Conservation (phyloP, 2,329 filamentous ascomycete genomes). For the Emericellopsis atlantica region DNA sequence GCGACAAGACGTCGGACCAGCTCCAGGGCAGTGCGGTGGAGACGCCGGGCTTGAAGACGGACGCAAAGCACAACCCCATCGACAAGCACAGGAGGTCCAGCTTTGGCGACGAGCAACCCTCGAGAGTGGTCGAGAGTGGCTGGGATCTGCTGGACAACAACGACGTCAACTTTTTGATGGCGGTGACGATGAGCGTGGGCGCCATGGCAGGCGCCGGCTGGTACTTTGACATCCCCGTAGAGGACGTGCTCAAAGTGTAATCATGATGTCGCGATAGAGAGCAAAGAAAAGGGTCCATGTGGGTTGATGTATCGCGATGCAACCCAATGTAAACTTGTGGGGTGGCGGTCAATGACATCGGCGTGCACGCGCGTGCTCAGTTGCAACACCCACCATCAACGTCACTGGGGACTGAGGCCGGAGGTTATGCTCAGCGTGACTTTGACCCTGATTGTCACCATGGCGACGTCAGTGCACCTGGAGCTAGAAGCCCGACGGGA, state of each 20-base stretch:
- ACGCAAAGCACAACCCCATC: conserved; percentile 2
- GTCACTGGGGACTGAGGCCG: too few relatives aligned
- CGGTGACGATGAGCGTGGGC: conserved; percentile 63
- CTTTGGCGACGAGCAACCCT: conserved; percentile 44
- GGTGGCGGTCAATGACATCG: too few relatives aligned
- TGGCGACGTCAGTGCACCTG: too few relatives aligned
- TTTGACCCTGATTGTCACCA: too few relatives aligned
- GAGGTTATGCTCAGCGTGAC: too few relatives aligned
- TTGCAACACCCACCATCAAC: too few relatives aligned
- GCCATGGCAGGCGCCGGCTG: conserved; percentile 56
- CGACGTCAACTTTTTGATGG: conserved; percentile 89
- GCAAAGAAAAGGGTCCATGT: too few relatives aligned
- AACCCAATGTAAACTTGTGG: too few relatives aligned
- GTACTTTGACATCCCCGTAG: conserved; percentile 45
- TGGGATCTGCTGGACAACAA: conserved; percentile 84
- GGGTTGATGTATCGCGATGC: too few relatives aligned
- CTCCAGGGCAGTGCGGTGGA: conserved; percentile 12
- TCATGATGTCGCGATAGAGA: too few relatives aligned
- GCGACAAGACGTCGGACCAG: conserved; percentile 25
- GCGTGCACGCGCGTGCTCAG: too few relatives aligned
- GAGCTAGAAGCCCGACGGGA: too few relatives aligned
- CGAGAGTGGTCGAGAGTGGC: conserved; percentile 51
- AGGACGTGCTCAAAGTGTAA: conserved; percentile 8
- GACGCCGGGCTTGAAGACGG: conserved; percentile 1
- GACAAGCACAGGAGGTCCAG: conserved; percentile 31